phyloP scores from a whole-genome alignment of 495 filamentous ascomycete genomes.

The Cudoniella acicularis region DNA sequence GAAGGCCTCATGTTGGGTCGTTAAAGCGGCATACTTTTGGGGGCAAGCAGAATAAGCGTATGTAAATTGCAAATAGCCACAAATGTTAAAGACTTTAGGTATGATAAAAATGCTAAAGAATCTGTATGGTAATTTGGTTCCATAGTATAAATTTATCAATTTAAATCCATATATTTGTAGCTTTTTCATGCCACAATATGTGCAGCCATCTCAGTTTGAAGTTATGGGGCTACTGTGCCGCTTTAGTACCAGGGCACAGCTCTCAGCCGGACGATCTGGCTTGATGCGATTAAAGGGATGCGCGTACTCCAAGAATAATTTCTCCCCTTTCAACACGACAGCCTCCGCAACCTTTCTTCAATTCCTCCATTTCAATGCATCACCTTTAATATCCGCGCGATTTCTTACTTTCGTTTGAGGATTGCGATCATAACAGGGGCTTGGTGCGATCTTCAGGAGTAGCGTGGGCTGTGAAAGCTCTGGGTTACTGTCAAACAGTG shows the following conservation, averaged over 20 bases:
- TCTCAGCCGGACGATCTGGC: constrained; percentile 11
- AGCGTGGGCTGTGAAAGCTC: constrained; percentile 7
- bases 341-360: constrained; percentile 3
- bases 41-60: too few species aligned
- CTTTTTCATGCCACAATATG: too few species aligned
- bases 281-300: constrained; percentile 11
- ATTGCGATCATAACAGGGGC: constrained; percentile 9
- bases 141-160: too few species aligned
- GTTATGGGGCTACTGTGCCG: too few species aligned
- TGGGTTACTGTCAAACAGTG: neutral
- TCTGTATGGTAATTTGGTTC: too few species aligned
- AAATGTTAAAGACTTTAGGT: too few species aligned
- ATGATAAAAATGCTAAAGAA: too few species aligned
- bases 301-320: neutral
- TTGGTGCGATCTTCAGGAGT: constrained; percentile 13
- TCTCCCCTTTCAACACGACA: neutral
- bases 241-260: neutral
- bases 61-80: too few species aligned
- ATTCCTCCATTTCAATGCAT: constrained; percentile 18
- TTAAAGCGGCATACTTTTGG: too few species aligned
- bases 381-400: constrained; percentile 24
- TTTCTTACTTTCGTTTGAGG: constrained; percentile 25
- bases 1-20: too few species aligned
- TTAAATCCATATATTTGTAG: too few species aligned
- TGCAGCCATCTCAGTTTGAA: too few species aligned